Evolutionary conservation across 2,329 filamentous ascomycete genomes (phyloP).

Genomic region (Colletotrichum destructivum): DNA sequence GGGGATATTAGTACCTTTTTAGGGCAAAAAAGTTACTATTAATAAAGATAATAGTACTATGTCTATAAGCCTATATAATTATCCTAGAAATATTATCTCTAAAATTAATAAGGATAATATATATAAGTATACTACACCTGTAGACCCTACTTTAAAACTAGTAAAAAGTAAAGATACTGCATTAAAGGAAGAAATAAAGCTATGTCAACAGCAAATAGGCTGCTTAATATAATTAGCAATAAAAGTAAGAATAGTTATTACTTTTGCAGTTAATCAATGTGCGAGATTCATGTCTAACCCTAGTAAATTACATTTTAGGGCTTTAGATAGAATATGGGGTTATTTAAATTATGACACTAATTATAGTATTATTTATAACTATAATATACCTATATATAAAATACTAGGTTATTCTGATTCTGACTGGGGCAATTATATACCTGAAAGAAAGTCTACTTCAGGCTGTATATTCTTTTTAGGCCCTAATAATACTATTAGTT

Average conservation of each 20-base stretch:
- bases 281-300: not conserved
- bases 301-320: not conserved
- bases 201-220: too few species aligned
- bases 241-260: not conserved
- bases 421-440: not conserved
- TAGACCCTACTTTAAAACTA: not conserved
- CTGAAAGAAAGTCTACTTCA: not conserved
- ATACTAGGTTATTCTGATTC: not conserved
- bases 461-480: not conserved
- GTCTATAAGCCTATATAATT: not conserved
- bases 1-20: not conserved
- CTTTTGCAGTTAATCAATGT: not conserved
- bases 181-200: too few species aligned
- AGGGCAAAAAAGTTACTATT: not conserved
- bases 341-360: not conserved
- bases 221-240: not conserved
- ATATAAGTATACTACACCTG: not conserved
- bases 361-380: not conserved
- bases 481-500: not conserved
- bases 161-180: not conserved
- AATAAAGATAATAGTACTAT: not conserved
- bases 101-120: not conserved
- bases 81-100: not conserved
- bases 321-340: not conserved
- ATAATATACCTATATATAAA: not conserved